Base-by-base conservation (phyloP, 495 filamentous ascomycete genomes). In the Aspergillus diversus region DNA sequence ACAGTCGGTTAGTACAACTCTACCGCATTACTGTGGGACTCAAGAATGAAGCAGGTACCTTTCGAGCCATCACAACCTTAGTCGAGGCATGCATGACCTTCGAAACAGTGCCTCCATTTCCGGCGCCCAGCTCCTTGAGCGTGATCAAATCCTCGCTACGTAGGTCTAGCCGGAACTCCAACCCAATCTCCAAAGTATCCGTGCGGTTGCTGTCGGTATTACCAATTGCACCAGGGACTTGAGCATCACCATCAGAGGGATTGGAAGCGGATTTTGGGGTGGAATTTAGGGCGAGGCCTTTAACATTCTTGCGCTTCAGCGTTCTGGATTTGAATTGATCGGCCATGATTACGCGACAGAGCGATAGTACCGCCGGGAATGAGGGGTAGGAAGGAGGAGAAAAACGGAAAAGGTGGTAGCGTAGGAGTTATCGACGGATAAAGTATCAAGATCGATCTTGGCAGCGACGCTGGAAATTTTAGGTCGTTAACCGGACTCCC, bases 241-340 rank as follows among this genome's bases (percentile, higher is more conserved):
- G 87, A 34, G 82, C 76, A 75, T 83, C 89, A 69, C 75, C 80
- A 66, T 82, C 84, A 21, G 87, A 84, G 12, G 86, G 79, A 6
- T 83, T 85, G 9, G 81, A 66, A 37, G 82, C 59, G 60, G 81
- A 76, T n/a, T 87, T 81, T 27, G 89, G 86, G 16, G 90, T 83
- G 17, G 87, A 84, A 66, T 84, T 89, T 68, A 98, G 78, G 56
- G 90, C 91, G 16, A 99, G 87, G n/a, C 93, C 95, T 75, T 97
- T 98, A 75, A 93, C 86, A 73, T 97, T 99, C 84, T 97, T 97
- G 79, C 94, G 89, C 86, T 96, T 97, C 84, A 99, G 86, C 54
- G 96, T 93, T 79, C 91, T 89, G 70, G 89, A 86, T 70, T 93
- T 89, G 73, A 97, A 96, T 69, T 81, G 76, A 76, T 96, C 93